Evolutionary conservation across 257 asterid species (phyloP).

Genomic region (Ballota nigra): DNA sequence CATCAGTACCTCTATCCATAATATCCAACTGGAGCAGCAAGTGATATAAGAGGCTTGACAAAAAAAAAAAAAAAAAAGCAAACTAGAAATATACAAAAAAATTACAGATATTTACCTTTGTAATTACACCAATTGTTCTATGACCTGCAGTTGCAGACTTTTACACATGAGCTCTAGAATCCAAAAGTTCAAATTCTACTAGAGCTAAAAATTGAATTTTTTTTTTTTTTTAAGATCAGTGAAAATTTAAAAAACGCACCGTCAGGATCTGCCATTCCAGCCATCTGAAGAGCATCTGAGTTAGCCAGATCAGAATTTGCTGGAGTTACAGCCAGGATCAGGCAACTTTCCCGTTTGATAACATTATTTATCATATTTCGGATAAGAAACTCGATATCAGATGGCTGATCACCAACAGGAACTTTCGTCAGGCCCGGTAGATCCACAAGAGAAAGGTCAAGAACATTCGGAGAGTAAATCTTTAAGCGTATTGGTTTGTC

Average conservation of each 20-base stretch:
- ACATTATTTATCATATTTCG: slow-evolving; percentile 92
- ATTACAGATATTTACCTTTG: slow-evolving; percentile 56
- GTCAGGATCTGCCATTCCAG: slow-evolving; percentile 92
- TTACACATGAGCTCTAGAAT: slow-evolving; percentile 22
- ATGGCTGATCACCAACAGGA: slow-evolving; percentile 97
- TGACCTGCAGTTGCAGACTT: slow-evolving; percentile 58
- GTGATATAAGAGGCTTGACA: background rate
- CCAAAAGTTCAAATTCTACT: background rate
- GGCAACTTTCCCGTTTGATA: slow-evolving; percentile 65
- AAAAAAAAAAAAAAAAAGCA: background rate
- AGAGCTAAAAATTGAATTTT: too few species aligned
- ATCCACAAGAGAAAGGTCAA: slow-evolving; percentile 93
- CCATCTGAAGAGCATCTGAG: slow-evolving; percentile 99
- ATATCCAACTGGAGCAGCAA: slow-evolving; percentile 80
- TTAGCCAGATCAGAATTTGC: slow-evolving; percentile 95
- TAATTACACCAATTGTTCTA: slow-evolving; percentile 93
- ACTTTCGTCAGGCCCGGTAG: slow-evolving; percentile 94
- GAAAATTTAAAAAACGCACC: slow-evolving; percentile 42
- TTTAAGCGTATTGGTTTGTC: slow-evolving; percentile 84
- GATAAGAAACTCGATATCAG: slow-evolving; percentile 92
- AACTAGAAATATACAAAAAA: slow-evolving; percentile 1
- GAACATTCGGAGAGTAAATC: slow-evolving; percentile 90
- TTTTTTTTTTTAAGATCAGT: background rate
- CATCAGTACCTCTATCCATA: slow-evolving; percentile 98
- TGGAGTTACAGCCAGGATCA: slow-evolving; percentile 93